Evolutionary conservation across 352 stramenopile species (phyloP), one percentile per base, ranked within the genome.

Genomic region (Pythium coloratum): DNA sequence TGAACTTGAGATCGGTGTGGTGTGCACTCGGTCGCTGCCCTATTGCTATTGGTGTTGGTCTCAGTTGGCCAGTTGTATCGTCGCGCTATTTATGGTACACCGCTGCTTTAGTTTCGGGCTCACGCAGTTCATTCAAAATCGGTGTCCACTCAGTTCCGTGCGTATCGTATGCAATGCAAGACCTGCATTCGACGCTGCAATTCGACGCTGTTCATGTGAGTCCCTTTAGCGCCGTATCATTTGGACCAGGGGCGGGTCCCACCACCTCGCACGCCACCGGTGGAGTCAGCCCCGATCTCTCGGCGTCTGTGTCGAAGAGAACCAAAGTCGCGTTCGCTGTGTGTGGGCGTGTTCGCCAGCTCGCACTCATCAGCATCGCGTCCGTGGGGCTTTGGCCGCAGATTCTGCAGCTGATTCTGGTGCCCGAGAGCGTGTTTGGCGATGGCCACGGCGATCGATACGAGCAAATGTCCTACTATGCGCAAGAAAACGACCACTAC

Each of bases 361-460:
- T 71, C 20, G 59, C 76, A 5, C 62, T 82, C 14, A 40, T 77
- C 16, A 63, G 65, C 6, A 73, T 82, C 51, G 73, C 50, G n/a
- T 69, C 54, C 18, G 78, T 78, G 73, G 76, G 70, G 12, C 59
- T 82, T 9, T 80, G 73, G 73, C 76, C 73, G 14, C 62, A 80
- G 2, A 28, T 66, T 2, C 32, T 82, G 4, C 76, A 82, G 56
- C 18, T 75, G 24, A 60, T 77, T 0, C 30, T 77, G 24, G 57
- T 67, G 1, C 76, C 76, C 0, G 26, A 73, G 58, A 80, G 70
- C 38, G 71, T 80, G 2, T 78, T 82, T 33, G 76, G 76, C 28
- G 72, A 82, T 26, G 76, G 76, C 47, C 76, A 82, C 47, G 76
- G 76, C 33, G 76, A 82, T 47, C 62, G 76, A 7, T 82, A 80